phyloP scores from a whole-genome alignment of 768 basidiomycete genomes.

The Naganishia friedmannii region DNA sequence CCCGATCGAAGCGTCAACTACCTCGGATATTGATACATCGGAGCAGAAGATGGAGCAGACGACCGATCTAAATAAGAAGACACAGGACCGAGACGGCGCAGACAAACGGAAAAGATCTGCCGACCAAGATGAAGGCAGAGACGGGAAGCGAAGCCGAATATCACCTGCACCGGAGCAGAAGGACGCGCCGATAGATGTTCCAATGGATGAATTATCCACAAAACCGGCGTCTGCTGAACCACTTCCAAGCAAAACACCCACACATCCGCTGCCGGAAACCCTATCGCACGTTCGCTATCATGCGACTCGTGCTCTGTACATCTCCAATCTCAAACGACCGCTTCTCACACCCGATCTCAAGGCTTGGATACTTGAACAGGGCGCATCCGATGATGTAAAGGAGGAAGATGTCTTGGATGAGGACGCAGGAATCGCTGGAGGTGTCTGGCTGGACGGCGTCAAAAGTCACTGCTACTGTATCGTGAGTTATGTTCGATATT shows the following conservation, averaged over 20 bases:
- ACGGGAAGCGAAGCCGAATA: constrained; percentile 1
- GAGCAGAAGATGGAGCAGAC: background rate
- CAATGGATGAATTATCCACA: background rate
- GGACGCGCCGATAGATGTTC: background rate
- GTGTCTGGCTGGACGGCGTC: constrained; percentile 29
- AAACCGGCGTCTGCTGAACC: background rate
- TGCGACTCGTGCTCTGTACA: constrained; percentile 47
- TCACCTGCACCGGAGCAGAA: background rate
- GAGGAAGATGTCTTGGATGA: constrained; percentile 21
- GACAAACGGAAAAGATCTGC: constrained; percentile 13
- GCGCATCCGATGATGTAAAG: constrained; percentile 27
- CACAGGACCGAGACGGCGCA: background rate
- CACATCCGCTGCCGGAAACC: constrained; percentile 33
- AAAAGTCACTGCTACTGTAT: constrained; percentile 31
- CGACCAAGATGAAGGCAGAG: background rate
- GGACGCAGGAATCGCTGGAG: constrained; percentile 23
- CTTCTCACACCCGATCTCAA: constrained; percentile 40
- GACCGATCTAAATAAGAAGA: background rate
- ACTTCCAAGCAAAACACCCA: background rate
- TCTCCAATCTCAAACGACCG: constrained; percentile 49
- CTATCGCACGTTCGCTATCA: constrained; percentile 46
- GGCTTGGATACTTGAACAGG: constrained; percentile 34
- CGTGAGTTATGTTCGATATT: background rate
- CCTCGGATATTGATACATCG: background rate
- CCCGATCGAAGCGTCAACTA: background rate